Evolutionary conservation across 306 rosid genomes (phyloP).

Genomic region (Fragaria vesca): DNA sequence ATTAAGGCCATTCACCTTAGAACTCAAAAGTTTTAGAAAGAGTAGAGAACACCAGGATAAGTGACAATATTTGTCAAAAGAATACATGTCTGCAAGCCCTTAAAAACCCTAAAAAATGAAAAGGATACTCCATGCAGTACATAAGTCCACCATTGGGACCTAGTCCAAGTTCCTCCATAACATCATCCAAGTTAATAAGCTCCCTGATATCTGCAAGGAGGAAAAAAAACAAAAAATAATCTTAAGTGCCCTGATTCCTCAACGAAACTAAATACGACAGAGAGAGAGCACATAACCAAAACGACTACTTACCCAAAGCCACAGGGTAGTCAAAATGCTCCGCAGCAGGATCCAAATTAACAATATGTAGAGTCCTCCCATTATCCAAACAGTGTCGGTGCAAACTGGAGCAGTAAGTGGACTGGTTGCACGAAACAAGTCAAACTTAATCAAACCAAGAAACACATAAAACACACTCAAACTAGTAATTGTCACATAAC

Average conservation of each 20-base stretch:
- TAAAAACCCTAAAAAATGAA: slow-evolving; percentile 13
- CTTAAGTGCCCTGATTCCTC: not conserved
- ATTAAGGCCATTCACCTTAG: slow-evolving; percentile 46
- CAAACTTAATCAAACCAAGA: not conserved
- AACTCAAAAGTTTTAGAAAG: not conserved
- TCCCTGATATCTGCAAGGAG: slow-evolving; percentile 73
- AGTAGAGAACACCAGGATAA: not conserved
- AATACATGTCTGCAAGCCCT: not conserved
- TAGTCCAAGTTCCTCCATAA: slow-evolving; percentile 91
- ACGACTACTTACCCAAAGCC: slow-evolving; percentile 56
- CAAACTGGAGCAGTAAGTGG: slow-evolving; percentile 86
- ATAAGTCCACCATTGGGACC: slow-evolving; percentile 97
- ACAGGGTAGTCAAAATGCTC: slow-evolving; percentile 95
- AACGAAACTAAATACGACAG: not conserved
- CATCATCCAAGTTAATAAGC: slow-evolving; percentile 87
- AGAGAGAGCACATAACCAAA: not conserved
- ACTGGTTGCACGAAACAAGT: slow-evolving; percentile 36
- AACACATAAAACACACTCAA: slow-evolving; percentile 6
- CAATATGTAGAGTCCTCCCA: slow-evolving; percentile 51
- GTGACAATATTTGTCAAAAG: not conserved
- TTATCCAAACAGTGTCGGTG: slow-evolving; percentile 53
- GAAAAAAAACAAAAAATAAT: not conserved
- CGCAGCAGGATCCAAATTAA: slow-evolving; percentile 95
- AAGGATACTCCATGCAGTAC: slow-evolving; percentile 99
- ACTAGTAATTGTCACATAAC: slow-evolving; percentile 1